Evolutionary conservation across 495 filamentous ascomycete genomes (phyloP), one percentile per base, ranked within the genome.

Genomic region (Aspergillus nidulans): DNA sequence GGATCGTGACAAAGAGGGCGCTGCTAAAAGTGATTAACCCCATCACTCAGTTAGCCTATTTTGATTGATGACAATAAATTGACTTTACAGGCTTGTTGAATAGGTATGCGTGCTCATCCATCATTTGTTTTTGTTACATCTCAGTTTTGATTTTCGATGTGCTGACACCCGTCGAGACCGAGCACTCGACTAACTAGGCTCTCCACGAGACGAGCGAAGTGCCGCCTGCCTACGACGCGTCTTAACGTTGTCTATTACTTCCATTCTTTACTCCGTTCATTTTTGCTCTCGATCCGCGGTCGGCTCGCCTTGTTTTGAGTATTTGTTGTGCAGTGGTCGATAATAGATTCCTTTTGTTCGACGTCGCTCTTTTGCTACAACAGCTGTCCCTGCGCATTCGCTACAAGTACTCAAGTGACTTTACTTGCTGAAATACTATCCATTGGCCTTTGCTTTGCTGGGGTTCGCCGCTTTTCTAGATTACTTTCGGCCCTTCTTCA

Each of bases 311-410:
- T n/a, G 15, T 34, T 34, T 34, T 12, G 10, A 34, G 6, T 13
- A 7, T 34, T 49, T 49, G 25, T 36, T 30, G 16, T n/a, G n/a
- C n/a, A n/a, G n/a, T 32, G 23, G 23, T 34, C 34, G 36, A 28
- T n/a, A 15, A 20, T 54, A 26, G 40, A 51, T 46, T 26, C 23
- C 44, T 30, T 6, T 13, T 46, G 20, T 18, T 44, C n/a, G 34
- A 20, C 23, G 44, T 58, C 38, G 26, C 49, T 49, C 38, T 23
- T 38, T 58, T 23, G 18, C 36, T 58, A 23, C 16, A 13, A 26
- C 34, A n/a, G 21, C 41, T 44, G 30, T 19, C 52, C 21, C 25
- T 56, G 52, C 60, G 56, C 56, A 50, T 59, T 53, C 56, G 46
- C 56, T 53, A 47, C 45, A 48, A 40, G 47, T 36, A 21, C 39